phyloP scores from a whole-genome alignment of 2,329 filamentous ascomycete species.

The Rugonectria rugulosa region DNA sequence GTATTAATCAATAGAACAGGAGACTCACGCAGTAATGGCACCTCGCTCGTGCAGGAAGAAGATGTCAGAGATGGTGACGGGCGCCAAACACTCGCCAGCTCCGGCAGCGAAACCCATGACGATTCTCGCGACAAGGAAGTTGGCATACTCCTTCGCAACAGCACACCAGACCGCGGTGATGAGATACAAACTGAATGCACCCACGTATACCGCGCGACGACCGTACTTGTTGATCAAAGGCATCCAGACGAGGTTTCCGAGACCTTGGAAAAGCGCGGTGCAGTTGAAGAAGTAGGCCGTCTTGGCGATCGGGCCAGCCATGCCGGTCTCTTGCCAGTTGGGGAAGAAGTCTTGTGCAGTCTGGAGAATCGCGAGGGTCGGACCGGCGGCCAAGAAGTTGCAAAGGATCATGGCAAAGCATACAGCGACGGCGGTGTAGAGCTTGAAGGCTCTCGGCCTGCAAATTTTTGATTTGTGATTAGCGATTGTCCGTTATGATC shows the following conservation, averaged over 20 bases:
- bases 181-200: slow-evolving; percentile 21
- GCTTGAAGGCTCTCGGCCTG: slow-evolving; percentile 43
- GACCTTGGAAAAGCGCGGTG: slow-evolving; percentile 23
- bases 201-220: slow-evolving; percentile 22
- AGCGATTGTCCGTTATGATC: too few relatives aligned
- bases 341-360: slow-evolving; percentile 24
- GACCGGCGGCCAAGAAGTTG: slow-evolving; percentile 27
- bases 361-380: slow-evolving; percentile 21
- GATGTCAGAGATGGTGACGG: slow-evolving; percentile 58
- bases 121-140: slow-evolving; percentile 21
- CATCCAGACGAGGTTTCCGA: slow-evolving; percentile 26
- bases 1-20: not conserved
- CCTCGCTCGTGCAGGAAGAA: slow-evolving; percentile 64
- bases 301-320: slow-evolving; percentile 22
- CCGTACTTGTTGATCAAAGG: slow-evolving; percentile 27
- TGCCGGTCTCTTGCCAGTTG: slow-evolving; percentile 12
- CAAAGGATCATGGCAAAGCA: slow-evolving; percentile 26
- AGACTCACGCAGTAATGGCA: slow-evolving; percentile 53
- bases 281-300: slow-evolving; percentile 27
- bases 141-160: slow-evolving; percentile 20
- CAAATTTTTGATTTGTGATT: not conserved
- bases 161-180: slow-evolving; percentile 22
- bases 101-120: slow-evolving; percentile 25
- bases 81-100: slow-evolving; percentile 42
- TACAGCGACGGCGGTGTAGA: slow-evolving; percentile 23